Evolutionary conservation across 225 moss, liverwort and hornwort species (phyloP).

Genomic region (Lunularia cruciata): DNA sequence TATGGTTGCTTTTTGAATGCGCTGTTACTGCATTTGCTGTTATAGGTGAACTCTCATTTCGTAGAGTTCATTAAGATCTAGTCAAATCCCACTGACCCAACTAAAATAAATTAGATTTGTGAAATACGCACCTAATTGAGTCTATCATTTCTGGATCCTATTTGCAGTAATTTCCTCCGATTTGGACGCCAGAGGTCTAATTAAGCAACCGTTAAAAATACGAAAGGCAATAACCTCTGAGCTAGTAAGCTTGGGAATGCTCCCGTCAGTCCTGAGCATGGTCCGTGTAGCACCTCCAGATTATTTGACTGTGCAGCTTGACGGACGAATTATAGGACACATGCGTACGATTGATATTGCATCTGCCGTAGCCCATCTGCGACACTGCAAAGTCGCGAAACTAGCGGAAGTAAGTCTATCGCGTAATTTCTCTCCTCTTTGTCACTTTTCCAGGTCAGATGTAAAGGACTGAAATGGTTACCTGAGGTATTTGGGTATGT

Average conservation of each 20-base stretch:
- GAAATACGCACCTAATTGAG: slow-evolving; percentile 1
- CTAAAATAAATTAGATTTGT: no score
- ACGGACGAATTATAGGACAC: slow-evolving; percentile 80
- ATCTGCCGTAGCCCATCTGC: slow-evolving; percentile 63
- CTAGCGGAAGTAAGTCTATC: slow-evolving; percentile 52
- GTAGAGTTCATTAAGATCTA: no score
- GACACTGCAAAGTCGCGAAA: slow-evolving; percentile 72
- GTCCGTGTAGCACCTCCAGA: slow-evolving; percentile 66
- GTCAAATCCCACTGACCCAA: no score
- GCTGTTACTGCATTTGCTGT: no score
- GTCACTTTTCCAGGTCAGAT: neutral
- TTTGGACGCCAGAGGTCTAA: slow-evolving; percentile 67
- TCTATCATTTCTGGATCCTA: neutral
- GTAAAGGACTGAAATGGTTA: neutral
- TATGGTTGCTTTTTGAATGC: no score
- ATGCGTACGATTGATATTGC: slow-evolving; percentile 50
- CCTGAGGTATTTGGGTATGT: neutral
- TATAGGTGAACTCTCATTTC: no score
- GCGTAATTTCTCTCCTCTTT: neutral
- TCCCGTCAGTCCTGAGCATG: slow-evolving; percentile 71
- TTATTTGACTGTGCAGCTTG: slow-evolving; percentile 69
- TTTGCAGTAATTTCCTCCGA: slow-evolving; percentile 80
- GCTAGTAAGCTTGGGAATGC: slow-evolving; percentile 69
- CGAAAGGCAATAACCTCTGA: slow-evolving; percentile 68
- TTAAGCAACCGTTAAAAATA: slow-evolving; percentile 61